These are phyloP conservation scores for Termitomyces sp. DNA, from an alignment of 768 basidiomycete genomes.

Conservation along the genomic window DNA sequence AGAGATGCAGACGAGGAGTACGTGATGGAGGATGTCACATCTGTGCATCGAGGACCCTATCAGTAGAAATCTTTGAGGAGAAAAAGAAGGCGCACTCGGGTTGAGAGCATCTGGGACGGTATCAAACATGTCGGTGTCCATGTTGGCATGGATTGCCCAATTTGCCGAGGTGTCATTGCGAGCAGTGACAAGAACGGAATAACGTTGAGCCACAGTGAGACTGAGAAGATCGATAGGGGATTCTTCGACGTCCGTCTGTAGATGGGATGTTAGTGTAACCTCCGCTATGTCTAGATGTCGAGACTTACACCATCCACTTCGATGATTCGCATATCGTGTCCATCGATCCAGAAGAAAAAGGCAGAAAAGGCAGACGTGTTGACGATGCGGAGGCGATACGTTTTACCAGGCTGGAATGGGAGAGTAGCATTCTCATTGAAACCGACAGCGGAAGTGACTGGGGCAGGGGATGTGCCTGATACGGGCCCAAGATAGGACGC, in stretches of 20 bases:
- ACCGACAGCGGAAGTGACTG: slow-evolving; percentile 60
- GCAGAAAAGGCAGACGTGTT: slow-evolving; percentile 75
- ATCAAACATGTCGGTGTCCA: slow-evolving; percentile 92
- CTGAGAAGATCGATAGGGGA: slow-evolving; percentile 68
- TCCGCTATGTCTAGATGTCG: background rate
- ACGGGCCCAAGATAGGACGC: slow-evolving; percentile 64
- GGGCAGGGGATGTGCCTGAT: slow-evolving; percentile 42
- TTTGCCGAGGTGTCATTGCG: slow-evolving; percentile 82
- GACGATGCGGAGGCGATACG: slow-evolving; percentile 84
- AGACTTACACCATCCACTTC: slow-evolving; percentile 76
- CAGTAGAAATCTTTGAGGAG: background rate
- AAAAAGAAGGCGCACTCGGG: slow-evolving; percentile 51
- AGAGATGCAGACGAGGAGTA: slow-evolving; percentile 56
- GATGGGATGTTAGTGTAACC: background rate
- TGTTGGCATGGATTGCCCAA: slow-evolving; percentile 88
- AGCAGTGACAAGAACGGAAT: slow-evolving; percentile 89
- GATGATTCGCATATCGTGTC: slow-evolving; percentile 80
- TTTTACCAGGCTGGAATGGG: slow-evolving; percentile 82
- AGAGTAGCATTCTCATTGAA: slow-evolving; percentile 88
- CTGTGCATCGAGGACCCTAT: slow-evolving; percentile 28
- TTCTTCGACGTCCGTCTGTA: slow-evolving; percentile 73
- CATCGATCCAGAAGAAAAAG: slow-evolving; percentile 89
- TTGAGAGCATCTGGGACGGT: slow-evolving; percentile 64
- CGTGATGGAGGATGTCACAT: slow-evolving; percentile 80
- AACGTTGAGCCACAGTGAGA: slow-evolving; percentile 86